These are phyloP conservation scores for Retiboletus flavoniger DNA, from an alignment of 1,284 basidiomycete species.

Conservation along the genomic window DNA sequence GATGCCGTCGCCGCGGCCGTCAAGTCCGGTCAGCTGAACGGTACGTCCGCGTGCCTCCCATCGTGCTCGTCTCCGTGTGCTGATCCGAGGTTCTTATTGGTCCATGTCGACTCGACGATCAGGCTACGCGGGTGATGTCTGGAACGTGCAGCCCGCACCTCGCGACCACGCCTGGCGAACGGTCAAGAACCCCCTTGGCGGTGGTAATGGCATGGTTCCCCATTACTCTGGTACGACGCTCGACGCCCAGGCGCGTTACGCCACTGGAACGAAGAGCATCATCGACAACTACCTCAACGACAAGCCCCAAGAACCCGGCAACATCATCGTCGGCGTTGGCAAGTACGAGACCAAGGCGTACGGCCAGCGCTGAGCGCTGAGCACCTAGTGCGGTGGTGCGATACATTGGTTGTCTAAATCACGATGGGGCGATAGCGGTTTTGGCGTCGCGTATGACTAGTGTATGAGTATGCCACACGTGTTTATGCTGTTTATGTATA, in stretches of 20 bases:
- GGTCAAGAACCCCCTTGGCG: conserved; percentile 77
- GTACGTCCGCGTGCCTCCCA: conserved; percentile 30
- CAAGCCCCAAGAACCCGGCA: conserved; percentile 71
- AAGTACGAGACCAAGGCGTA: conserved; percentile 68
- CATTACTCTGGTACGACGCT: conserved; percentile 90
- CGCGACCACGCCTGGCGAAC: conserved; percentile 85
- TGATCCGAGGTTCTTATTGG: background rate
- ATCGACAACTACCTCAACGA: conserved; percentile 73
- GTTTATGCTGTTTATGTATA: background rate
- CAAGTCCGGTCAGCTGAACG: conserved; percentile 73
- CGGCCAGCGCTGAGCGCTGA: conserved; percentile 37
- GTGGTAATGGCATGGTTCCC: conserved; percentile 84
- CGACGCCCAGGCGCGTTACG: conserved; percentile 90
- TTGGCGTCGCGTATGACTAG: background rate
- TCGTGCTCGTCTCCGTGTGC: background rate
- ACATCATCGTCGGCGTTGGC: conserved; percentile 76
- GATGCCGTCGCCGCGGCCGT: conserved; percentile 79
- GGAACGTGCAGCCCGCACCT: conserved; percentile 84
- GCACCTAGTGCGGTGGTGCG: background rate
- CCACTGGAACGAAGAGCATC: conserved; percentile 77
- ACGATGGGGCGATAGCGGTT: background rate
- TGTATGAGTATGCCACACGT: conserved; percentile 3
- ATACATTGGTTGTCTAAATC: background rate
- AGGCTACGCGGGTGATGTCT: conserved; percentile 68
- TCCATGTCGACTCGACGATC: background rate